Percentiles rank a stretch among this genome's conserved stretches.
Evolutionary conservation across 495 filamentous ascomycete species (phyloP).

Genomic region (Delitschia confertaspora): DNA sequence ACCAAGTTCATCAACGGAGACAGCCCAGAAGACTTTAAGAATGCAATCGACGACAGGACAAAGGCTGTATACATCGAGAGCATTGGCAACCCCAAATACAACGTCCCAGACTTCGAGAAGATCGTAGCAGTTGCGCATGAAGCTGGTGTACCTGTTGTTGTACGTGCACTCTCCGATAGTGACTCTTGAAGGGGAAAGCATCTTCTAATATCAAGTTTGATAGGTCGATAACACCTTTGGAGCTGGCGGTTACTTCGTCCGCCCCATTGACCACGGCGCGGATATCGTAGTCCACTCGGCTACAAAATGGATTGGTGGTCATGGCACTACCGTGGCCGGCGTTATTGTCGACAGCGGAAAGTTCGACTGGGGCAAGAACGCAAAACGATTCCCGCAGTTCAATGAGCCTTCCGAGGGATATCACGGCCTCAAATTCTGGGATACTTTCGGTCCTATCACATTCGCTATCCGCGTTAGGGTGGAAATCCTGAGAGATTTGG

Average conservation of each 20-base stretch:
- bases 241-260: constrained; percentile 83
- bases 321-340: constrained; percentile 91
- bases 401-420: constrained; percentile 87
- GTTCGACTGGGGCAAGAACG: constrained; percentile 93
- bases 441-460: constrained; percentile 79
- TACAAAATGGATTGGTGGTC: constrained; percentile 98
- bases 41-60: constrained; percentile 86
- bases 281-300: constrained; percentile 95
- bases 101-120: constrained; percentile 49
- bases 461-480: constrained; percentile 77
- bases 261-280: constrained; percentile 79
- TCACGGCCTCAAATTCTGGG: constrained; percentile 95
- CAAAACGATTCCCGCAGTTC: constrained; percentile 84
- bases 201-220: too few relatives aligned
- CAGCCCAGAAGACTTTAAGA: constrained; percentile 69
- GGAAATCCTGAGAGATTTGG: constrained; percentile 84
- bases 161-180: constrained; percentile 36
- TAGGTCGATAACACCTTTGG: constrained; percentile 98
- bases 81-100: constrained; percentile 94
- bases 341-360: constrained; percentile 86
- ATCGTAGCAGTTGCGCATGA: constrained; percentile 36
- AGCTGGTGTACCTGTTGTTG: constrained; percentile 55
- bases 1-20: constrained; percentile 90
- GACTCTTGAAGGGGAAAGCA: background rate
- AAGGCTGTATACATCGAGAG: constrained; percentile 95